Evolutionary conservation across 1,284 basidiomycete genomes (phyloP).

Genomic region (Rhodotorula sp.): DNA sequence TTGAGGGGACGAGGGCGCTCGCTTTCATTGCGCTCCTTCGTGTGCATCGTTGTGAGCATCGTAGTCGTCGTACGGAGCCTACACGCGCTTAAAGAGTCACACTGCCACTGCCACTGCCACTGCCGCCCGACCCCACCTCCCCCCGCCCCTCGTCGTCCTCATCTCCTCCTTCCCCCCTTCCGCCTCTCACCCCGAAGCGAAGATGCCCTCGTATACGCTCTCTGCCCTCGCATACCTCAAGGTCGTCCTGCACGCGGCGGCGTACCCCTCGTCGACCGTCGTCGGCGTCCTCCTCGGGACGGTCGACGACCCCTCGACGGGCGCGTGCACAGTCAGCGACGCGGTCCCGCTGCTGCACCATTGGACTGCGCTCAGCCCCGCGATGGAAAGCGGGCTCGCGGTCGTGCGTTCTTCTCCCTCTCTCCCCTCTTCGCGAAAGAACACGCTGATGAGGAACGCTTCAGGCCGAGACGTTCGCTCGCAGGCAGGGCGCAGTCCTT

Average conservation of each 20-base stretch:
- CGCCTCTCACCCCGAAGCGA: background rate
- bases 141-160: background rate
- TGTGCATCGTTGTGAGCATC: too few relatives aligned
- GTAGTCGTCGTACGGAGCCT: background rate
- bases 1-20: background rate
- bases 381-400: constrained; percentile 76
- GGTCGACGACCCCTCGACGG: constrained; percentile 8
- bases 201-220: background rate
- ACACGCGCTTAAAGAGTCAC: too few relatives aligned
- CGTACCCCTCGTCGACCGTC: constrained; percentile 49
- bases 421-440: background rate
- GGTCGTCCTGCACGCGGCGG: constrained; percentile 65
- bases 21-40: background rate
- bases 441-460: background rate
- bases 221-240: constrained; percentile 11
- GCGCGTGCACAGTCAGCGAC: constrained; percentile 53
- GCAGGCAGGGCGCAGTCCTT: constrained; percentile 57
- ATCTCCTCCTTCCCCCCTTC: background rate
- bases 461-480: constrained; percentile 55
- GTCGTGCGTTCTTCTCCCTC: constrained; percentile 56
- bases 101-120: too few relatives aligned
- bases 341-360: constrained; percentile 73
- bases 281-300: constrained; percentile 53
- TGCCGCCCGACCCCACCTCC: too few relatives aligned
- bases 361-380: constrained; percentile 73